phyloP scores from a whole-genome alignment of 768 basidiomycete species.

The Leccinum fibrillosum region DNA sequence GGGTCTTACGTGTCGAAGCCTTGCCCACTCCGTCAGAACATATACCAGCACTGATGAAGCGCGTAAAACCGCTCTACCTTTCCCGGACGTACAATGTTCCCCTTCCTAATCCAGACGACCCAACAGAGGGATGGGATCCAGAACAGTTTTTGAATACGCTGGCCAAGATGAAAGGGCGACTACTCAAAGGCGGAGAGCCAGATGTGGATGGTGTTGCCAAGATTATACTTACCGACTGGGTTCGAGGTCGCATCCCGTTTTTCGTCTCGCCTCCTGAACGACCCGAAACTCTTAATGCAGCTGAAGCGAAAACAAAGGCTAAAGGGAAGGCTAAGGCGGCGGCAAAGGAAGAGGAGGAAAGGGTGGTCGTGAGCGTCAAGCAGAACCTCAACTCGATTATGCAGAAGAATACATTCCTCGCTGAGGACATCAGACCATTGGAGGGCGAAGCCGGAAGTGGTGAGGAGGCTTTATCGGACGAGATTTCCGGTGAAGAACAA shows the following conservation, averaged over 20 bases:
- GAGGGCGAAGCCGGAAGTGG: slow-evolving; percentile 45
- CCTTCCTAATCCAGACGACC: slow-evolving; percentile 55
- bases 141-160: slow-evolving; percentile 81
- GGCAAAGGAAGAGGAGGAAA: slow-evolving; percentile 30
- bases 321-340: slow-evolving; percentile 51
- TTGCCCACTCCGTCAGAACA: slow-evolving; percentile 90
- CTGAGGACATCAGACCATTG: slow-evolving; percentile 74
- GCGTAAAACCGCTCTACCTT: slow-evolving; percentile 92
- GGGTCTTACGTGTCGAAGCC: slow-evolving; percentile 94
- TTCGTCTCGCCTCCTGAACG: slow-evolving; percentile 91
- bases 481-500: slow-evolving; percentile 38
- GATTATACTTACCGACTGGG: slow-evolving; percentile 95
- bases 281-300: slow-evolving; percentile 62
- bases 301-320: slow-evolving; percentile 44
- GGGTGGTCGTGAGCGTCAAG: slow-evolving; percentile 59
- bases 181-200: slow-evolving; percentile 93
- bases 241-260: slow-evolving; percentile 94
- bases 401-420: slow-evolving; percentile 83
- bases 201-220: slow-evolving; percentile 91
- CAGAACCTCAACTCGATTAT: slow-evolving; percentile 86
- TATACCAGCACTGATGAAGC: slow-evolving; percentile 80
- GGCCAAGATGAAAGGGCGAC: slow-evolving; percentile 86
- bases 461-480: slow-evolving; percentile 30
- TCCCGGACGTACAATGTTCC: slow-evolving; percentile 78
- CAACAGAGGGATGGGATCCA: slow-evolving; percentile 57